Conservation (phyloP, 2,329 filamentous ascomycete species). For the Anthostomella pinea region DNA sequence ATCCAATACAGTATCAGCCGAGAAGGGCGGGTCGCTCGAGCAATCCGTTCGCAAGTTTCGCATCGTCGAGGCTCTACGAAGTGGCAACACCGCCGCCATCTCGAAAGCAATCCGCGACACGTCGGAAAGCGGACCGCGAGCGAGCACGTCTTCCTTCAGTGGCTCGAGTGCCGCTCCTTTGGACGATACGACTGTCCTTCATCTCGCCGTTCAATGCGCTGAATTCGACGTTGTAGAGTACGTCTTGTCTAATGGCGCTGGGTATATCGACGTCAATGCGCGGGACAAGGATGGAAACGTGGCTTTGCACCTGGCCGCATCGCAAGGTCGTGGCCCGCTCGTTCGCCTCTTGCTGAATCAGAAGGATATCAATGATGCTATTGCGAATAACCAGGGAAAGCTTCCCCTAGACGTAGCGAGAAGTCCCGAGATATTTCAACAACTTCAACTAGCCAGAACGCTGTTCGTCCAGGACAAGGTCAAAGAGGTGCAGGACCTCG, state of each 20-base stretch:
- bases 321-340: constrained; percentile 74
- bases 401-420: constrained; percentile 84
- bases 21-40: constrained; percentile 65
- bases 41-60: constrained; percentile 94
- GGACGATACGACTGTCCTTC: constrained; percentile 85
- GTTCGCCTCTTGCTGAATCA: constrained; percentile 83
- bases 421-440: constrained; percentile 92
- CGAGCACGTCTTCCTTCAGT: constrained; percentile 55
- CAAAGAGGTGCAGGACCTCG: constrained; percentile 76
- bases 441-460: constrained; percentile 84
- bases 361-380: constrained; percentile 80
- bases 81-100: constrained; percentile 86
- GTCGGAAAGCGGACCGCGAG: constrained; percentile 48
- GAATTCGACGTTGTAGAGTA: constrained; percentile 92
- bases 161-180: constrained; percentile 44
- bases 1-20: constrained; percentile 23
- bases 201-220: constrained; percentile 93
- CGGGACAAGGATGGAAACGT: constrained; percentile 94
- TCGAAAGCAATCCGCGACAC: constrained; percentile 78
- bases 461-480: constrained; percentile 86
- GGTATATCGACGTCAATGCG: constrained; percentile 76
- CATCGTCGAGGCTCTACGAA: constrained; percentile 87
- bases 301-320: constrained; percentile 81
- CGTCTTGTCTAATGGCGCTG: constrained; percentile 73
- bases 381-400: constrained; percentile 80